Percentiles rank a stretch among this genome's conserved stretches.
phyloP scores from a whole-genome alignment of 2,329 filamentous ascomycete genomes.

The Monilinia fructigena region DNA sequence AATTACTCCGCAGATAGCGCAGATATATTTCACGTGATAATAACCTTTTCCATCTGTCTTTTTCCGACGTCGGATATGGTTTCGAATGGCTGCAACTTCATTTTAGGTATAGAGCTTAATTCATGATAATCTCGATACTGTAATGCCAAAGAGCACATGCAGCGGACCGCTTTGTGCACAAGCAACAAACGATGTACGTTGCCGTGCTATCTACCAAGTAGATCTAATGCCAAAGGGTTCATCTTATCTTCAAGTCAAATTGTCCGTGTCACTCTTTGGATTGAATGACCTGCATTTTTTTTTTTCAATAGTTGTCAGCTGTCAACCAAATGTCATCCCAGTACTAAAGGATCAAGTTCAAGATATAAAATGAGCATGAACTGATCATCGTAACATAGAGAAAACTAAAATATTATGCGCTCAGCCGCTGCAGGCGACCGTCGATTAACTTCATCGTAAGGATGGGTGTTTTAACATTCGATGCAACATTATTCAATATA shows the following conservation, averaged over 20 bases:
- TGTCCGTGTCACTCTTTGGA: not conserved
- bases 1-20: not conserved
- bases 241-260: not conserved
- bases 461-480: not conserved
- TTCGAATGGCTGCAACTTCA: slow-evolving; percentile 7
- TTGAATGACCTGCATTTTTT: not conserved
- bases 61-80: not conserved
- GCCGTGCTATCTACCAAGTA: not conserved
- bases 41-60: not conserved
- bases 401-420: not conserved
- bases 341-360: not conserved
- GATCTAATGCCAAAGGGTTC: not conserved
- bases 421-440: not conserved
- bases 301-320: not conserved
- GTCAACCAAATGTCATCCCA: not conserved
- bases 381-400: not conserved
- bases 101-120: not conserved
- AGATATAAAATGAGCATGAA: not conserved
- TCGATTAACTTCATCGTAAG: not conserved
- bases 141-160: not conserved
- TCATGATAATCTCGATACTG: too few species aligned
- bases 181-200: slow-evolving; percentile 10
- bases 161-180: slow-evolving; percentile 15
- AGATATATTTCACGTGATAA: slow-evolving; percentile 2
- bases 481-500: not conserved